phyloP scores from a whole-genome alignment of 2,329 filamentous ascomycete species.

The Emericellopsis cladophorae region DNA sequence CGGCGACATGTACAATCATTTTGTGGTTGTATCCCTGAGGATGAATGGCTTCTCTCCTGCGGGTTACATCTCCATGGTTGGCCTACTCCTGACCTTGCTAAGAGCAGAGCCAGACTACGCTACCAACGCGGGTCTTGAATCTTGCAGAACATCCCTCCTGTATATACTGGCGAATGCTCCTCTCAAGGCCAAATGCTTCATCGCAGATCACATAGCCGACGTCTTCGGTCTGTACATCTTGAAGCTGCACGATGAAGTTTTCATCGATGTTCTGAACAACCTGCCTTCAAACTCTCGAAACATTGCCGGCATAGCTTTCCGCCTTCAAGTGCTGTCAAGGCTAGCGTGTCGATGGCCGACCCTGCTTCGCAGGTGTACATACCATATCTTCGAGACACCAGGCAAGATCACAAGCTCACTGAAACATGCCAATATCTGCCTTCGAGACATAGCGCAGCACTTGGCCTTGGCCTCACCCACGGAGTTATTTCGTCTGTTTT shows the following conservation, averaged over 20 bases:
- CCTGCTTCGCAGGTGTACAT: constrained; percentile 73
- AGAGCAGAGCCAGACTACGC: constrained; percentile 56
- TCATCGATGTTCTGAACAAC: constrained; percentile 68
- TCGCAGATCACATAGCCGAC: constrained; percentile 55
- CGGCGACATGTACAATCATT: constrained; percentile 67
- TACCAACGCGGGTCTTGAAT: constrained; percentile 41
- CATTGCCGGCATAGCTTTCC: constrained; percentile 73
- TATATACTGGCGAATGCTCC: constrained; percentile 54
- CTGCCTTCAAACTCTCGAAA: constrained; percentile 63
- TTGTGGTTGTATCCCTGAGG: constrained; percentile 53
- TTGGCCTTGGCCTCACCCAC: constrained; percentile 54
- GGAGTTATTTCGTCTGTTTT: constrained; percentile 71
- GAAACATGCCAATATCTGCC: constrained; percentile 60
- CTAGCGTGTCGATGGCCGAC: constrained; percentile 79
- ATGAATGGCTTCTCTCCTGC: constrained; percentile 57
- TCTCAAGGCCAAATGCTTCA: constrained; percentile 62
- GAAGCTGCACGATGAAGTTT: constrained; percentile 69
- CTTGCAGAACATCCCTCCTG: constrained; percentile 59
- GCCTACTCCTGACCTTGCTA: constrained; percentile 59
- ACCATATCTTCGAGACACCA: constrained; percentile 87
- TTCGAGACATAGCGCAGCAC: constrained; percentile 50
- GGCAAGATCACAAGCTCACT: constrained; percentile 54
- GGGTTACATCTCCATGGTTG: constrained; percentile 54
- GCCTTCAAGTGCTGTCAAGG: constrained; percentile 62
- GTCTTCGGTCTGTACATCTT: constrained; percentile 78